Evolutionary conservation across 2,329 filamentous ascomycete genomes (phyloP).

Genomic region (Mariannaea sp.): DNA sequence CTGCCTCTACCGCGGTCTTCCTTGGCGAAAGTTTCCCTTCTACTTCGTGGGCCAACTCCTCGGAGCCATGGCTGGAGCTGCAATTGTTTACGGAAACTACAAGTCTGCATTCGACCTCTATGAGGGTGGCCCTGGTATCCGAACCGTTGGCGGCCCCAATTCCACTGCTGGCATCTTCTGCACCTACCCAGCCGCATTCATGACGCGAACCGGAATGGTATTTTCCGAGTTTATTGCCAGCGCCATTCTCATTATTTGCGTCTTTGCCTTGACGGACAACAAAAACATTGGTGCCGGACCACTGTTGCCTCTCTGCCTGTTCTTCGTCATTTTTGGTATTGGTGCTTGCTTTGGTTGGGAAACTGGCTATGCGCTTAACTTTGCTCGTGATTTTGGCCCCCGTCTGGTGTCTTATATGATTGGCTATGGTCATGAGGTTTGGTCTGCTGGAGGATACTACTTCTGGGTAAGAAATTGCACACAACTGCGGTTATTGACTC

Average conservation of each 20-base stretch:
- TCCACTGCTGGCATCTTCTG: slow-evolving; percentile 73
- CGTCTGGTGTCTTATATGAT: slow-evolving; percentile 68
- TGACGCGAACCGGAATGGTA: slow-evolving; percentile 69
- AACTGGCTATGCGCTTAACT: slow-evolving; percentile 76
- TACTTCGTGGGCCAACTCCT: slow-evolving; percentile 70
- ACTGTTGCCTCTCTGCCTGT: slow-evolving; percentile 62
- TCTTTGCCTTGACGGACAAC: slow-evolving; percentile 69
- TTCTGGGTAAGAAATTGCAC: slow-evolving; percentile 66
- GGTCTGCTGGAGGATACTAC: slow-evolving; percentile 70
- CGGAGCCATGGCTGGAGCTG: slow-evolving; percentile 67
- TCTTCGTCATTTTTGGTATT: slow-evolving; percentile 76
- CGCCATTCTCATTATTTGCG: slow-evolving; percentile 70
- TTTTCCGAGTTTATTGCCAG: slow-evolving; percentile 74
- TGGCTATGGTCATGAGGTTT: slow-evolving; percentile 71
- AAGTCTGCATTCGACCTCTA: slow-evolving; percentile 66
- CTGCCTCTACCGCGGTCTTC: slow-evolving; percentile 69
- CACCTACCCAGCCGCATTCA: slow-evolving; percentile 71
- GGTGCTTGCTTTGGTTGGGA: slow-evolving; percentile 77
- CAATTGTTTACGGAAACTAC: slow-evolving; percentile 67
- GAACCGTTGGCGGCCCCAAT: slow-evolving; percentile 63
- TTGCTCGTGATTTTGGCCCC: slow-evolving; percentile 74
- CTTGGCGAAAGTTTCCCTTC: slow-evolving; percentile 72
- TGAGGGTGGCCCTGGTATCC: slow-evolving; percentile 63
- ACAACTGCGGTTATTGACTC: neutral
- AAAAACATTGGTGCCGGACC: slow-evolving; percentile 61